Percentiles rank a stretch among this genome's conserved stretches.
These are phyloP conservation scores for Apiotrichum porosum DNA, from an alignment of 1,284 basidiomycete genomes.

Conservation along the genomic window DNA sequence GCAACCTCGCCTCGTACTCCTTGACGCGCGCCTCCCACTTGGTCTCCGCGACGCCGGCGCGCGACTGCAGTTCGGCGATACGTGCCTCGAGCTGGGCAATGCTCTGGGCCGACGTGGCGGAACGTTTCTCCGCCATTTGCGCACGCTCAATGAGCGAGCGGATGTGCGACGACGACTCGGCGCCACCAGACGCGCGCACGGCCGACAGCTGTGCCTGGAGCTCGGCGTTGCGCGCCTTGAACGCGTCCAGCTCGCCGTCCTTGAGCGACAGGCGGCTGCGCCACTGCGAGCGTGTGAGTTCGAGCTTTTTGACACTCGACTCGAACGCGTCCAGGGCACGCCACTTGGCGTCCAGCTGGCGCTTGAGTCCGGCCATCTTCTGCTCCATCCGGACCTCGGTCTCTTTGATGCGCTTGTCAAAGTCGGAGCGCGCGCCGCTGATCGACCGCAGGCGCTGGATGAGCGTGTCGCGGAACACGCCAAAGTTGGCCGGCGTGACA, in stretches of 20 bases:
- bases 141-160: constrained; percentile 66
- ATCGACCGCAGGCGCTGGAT: constrained; percentile 78
- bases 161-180: constrained; percentile 54
- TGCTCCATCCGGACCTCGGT: constrained; percentile 56
- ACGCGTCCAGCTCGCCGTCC: constrained; percentile 80
- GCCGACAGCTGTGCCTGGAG: constrained; percentile 51
- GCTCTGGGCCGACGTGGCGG: constrained; percentile 76
- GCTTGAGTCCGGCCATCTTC: constrained; percentile 61
- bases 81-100: constrained; percentile 75
- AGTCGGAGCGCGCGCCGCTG: constrained; percentile 74
- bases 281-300: constrained; percentile 81
- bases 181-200: constrained; percentile 50
- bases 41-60: constrained; percentile 62
- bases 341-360: constrained; percentile 83
- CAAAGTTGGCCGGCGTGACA: constrained; percentile 64
- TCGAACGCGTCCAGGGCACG: constrained; percentile 93
- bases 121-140: constrained; percentile 72
- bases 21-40: constrained; percentile 91
- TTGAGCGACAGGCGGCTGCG: constrained; percentile 73
- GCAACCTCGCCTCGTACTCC: constrained; percentile 79
- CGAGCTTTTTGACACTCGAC: constrained; percentile 72
- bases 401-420: constrained; percentile 80
- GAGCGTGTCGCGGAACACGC: constrained; percentile 83
- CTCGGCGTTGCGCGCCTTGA: constrained; percentile 74
- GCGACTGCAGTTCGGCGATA: constrained; percentile 65